Percentiles rank a stretch among this genome's conserved stretches.
These are phyloP conservation scores for Alternaria burnsii DNA, from an alignment of 2,329 filamentous ascomycete genomes.

Conservation along the genomic window DNA sequence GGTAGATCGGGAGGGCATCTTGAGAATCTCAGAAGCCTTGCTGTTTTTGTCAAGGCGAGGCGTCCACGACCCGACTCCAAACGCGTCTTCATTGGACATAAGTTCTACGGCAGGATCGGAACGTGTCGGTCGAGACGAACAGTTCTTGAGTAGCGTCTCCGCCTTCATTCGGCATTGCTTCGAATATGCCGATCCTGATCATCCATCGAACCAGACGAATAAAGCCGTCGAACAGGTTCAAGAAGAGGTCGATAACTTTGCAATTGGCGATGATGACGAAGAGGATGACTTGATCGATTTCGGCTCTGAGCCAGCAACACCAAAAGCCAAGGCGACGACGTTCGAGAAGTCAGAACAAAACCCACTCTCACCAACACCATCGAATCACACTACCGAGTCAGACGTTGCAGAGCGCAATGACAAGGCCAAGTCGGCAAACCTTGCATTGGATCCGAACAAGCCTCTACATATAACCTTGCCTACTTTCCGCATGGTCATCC, in stretches of 20 bases:
- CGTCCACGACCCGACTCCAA: slow-evolving; percentile 78
- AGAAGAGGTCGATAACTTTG: slow-evolving; percentile 66
- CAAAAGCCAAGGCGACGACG: slow-evolving; percentile 45
- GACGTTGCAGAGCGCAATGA: slow-evolving; percentile 46
- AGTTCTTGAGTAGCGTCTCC: slow-evolving; percentile 90
- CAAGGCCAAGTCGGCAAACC: slow-evolving; percentile 80
- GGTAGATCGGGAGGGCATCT: slow-evolving; percentile 92
- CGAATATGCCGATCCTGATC: slow-evolving; percentile 95
- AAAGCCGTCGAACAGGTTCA: slow-evolving; percentile 38
- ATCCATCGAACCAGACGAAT: slow-evolving; percentile 64
- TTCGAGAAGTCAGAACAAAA: slow-evolving; percentile 36
- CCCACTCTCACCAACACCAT: slow-evolving; percentile 36
- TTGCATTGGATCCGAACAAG: slow-evolving; percentile 89
- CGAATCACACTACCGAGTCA: slow-evolving; percentile 34
- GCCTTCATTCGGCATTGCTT: slow-evolving; percentile 97
- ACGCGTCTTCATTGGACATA: slow-evolving; percentile 65
- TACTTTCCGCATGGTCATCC: slow-evolving; percentile 97
- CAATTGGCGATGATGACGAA: slow-evolving; percentile 72
- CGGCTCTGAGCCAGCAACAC: slow-evolving; percentile 50
- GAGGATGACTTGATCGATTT: slow-evolving; percentile 71
- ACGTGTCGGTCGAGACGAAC: slow-evolving; percentile 74
- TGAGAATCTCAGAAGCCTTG: slow-evolving; percentile 92
- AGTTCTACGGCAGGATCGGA: slow-evolving; percentile 48
- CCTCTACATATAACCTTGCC: slow-evolving; percentile 95
- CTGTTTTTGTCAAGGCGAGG: slow-evolving; percentile 91